Percentiles rank a stretch among this genome's conserved stretches.
Evolutionary conservation across 179 eudicot genomes (phyloP).

Genomic region (Amaranthus tricolor): DNA sequence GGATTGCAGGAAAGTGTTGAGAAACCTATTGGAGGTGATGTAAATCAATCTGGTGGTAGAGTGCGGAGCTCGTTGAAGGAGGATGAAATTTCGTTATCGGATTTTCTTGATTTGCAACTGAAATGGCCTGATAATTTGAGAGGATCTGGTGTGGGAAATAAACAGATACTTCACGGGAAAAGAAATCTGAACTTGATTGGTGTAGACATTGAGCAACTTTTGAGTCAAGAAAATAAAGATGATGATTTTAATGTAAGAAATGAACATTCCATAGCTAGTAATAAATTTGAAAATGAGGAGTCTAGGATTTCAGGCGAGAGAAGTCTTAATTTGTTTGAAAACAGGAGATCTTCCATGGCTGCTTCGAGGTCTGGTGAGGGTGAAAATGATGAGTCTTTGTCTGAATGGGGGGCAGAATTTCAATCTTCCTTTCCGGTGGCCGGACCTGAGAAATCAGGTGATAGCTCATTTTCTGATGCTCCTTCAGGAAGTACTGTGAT

Average conservation of each 20-base stretch:
- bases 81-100: slow-evolving; percentile 50
- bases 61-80: slow-evolving; percentile 40
- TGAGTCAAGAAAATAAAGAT: slow-evolving; percentile 27
- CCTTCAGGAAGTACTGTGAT: slow-evolving; percentile 21
- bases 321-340: slow-evolving; percentile 38
- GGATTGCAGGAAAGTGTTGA: slow-evolving; percentile 45
- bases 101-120: slow-evolving; percentile 60
- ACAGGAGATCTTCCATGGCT: slow-evolving; percentile 29
- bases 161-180: slow-evolving; percentile 33
- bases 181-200: slow-evolving; percentile 42
- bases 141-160: slow-evolving; percentile 33
- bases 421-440: slow-evolving; percentile 49
- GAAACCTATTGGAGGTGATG: slow-evolving; percentile 30
- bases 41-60: slow-evolving; percentile 32
- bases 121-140: slow-evolving; percentile 59
- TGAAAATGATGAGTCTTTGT: slow-evolving; percentile 32
- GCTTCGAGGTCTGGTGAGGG: slow-evolving; percentile 30
- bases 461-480: slow-evolving; percentile 22
- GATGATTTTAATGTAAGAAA: slow-evolving; percentile 20
- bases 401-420: slow-evolving; percentile 83
- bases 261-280: slow-evolving; percentile 30
- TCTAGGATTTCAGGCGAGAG: slow-evolving; percentile 35
- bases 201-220: slow-evolving; percentile 48
- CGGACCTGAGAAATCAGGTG: slow-evolving; percentile 28
- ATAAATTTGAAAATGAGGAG: slow-evolving; percentile 22